Base-by-base conservation (phyloP, 2,329 filamentous ascomycete species). In the Colletotrichum echinochloae region DNA sequence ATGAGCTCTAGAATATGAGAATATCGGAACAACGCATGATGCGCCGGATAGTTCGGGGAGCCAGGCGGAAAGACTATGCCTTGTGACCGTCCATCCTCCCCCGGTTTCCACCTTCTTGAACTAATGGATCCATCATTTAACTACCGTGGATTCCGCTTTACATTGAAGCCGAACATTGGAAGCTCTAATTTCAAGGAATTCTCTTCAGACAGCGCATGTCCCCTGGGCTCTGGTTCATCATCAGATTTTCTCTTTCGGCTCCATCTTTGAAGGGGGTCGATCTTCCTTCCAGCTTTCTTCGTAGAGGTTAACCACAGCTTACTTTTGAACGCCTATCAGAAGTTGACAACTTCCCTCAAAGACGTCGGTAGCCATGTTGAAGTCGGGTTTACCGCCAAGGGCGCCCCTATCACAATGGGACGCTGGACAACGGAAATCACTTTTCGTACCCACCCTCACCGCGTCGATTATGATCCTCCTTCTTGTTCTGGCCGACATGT, bases 401-500 rank as follows among this genome's bases (percentile, higher is more conserved):
- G 61, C 64, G 39, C 59, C 68, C 1, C 52, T 71, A 5, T 68
- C 52, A 20, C 57, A 52, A 54, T 71, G 68, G 68, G 28, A 33
- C 23, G 52, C 51, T 26, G 64, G 28, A 23, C 51, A 54, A 20
- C 33, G 18, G 12, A 71, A 71, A 39, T 59, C 23, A 1, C 18
- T 52, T 44, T 5, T 71, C 26, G 55, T 63, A 14, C 56, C 68
- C 18, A 63, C 54, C 35, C 18, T 63, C 68, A 57, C 52, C 14
- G 23, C 68, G 6, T 54, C 68, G 2, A 2, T 71, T n/a, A 39
- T 68, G 64, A 39, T 71, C 6, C 59, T 71, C 8, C 20, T 71
- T 2, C 52, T 71, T 1, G 18, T 71, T 9, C 68, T 71, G 5
- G 57, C 57, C 11, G 60, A 67, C 57, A 71, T 71, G 64, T 68